Evolutionary conservation across 139 green algal species (phyloP).

Genomic region (Micromonas commoda): DNA sequence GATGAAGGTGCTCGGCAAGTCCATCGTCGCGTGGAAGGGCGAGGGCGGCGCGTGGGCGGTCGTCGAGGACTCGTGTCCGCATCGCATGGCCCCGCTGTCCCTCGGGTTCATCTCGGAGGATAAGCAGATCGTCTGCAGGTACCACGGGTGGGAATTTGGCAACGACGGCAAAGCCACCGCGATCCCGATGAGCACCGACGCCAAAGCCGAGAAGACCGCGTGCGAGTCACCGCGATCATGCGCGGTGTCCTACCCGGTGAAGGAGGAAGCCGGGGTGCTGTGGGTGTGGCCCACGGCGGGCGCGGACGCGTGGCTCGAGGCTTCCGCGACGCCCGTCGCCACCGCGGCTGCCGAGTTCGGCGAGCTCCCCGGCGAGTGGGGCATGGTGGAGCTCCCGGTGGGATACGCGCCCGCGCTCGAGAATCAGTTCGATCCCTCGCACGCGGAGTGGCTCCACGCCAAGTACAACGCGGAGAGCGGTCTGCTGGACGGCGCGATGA

Average conservation of each 20-base stretch:
- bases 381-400: slow-evolving; percentile 29
- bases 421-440: slow-evolving; percentile 27
- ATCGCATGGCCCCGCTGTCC: slow-evolving; percentile 16
- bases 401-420: slow-evolving; percentile 23
- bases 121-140: slow-evolving; percentile 14
- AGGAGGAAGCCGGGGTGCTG: slow-evolving; percentile 4
- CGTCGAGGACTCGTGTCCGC: slow-evolving; percentile 15
- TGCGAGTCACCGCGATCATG: slow-evolving; percentile 1
- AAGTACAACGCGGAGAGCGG: slow-evolving; percentile 4
- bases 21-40: slow-evolving; percentile 8
- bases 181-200: slow-evolving; percentile 17
- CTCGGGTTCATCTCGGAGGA: slow-evolving; percentile 8
- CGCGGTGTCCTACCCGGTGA: background rate
- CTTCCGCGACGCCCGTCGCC: background rate
- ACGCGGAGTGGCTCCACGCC: slow-evolving; percentile 29
- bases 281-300: slow-evolving; percentile 23
- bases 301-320: slow-evolving; percentile 6
- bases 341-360: background rate
- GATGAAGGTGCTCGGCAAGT: slow-evolving; percentile 11
- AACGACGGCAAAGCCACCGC: background rate
- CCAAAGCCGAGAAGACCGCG: background rate
- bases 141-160: slow-evolving; percentile 27
- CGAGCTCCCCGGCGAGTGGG: slow-evolving; percentile 20
- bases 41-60: background rate
- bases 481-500: background rate